Evolutionary conservation across 768 basidiomycete genomes (phyloP), one percentile per base, ranked within the genome.

Genomic region (Xerocomus spinulosus): DNA sequence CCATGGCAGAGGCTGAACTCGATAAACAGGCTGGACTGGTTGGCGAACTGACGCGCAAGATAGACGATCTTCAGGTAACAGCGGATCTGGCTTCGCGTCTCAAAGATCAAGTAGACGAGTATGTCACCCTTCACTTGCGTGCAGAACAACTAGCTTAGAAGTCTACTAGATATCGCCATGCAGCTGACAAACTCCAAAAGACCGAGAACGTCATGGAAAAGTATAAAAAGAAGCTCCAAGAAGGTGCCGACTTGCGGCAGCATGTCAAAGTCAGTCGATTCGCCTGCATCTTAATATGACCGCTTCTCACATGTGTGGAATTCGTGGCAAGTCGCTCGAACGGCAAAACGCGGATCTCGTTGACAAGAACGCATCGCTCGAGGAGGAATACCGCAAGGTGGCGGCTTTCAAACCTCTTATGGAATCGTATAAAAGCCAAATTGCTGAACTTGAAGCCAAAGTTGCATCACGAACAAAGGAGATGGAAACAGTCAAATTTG

Each of bases 171-270:
- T 91, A 92, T 60, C 85, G 86, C 5, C 93, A 97, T 69, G 87
- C 92, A 5, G 87, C 90, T 4, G 96, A 97, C 59, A 89, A 83
- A 55, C 73, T 93, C 34, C 85, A 89, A 58, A 98, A 97, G 74
- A 87, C 85, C 1, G 96, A 98, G 69, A 94, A 94, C 60, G 93
- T 96, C 24, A 90, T 96, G 80, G 93, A 97, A 69, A 99, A 98
- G 67, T 94, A 97, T 69, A 95, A 94, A 73, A 94, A 91, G 77
- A 99, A 98, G 69, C 77, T 98, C 1, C 95, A 97, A 59, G 96
- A 97, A 64, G 82, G 87, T 4, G 92, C 88, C 13, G 91, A 95
- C 54, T 73, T 94, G 17, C 82, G 92, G 23, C 90, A 91, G 52
- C 83, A 85, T 48, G 81, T 94, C 60, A 91, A 88, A 71, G 90